Percentiles rank a stretch among this genome's conserved stretches.
These are phyloP conservation scores for Aurinia saxatilis DNA, from an alignment of 345 rosid genomes.

Conservation along the genomic window DNA sequence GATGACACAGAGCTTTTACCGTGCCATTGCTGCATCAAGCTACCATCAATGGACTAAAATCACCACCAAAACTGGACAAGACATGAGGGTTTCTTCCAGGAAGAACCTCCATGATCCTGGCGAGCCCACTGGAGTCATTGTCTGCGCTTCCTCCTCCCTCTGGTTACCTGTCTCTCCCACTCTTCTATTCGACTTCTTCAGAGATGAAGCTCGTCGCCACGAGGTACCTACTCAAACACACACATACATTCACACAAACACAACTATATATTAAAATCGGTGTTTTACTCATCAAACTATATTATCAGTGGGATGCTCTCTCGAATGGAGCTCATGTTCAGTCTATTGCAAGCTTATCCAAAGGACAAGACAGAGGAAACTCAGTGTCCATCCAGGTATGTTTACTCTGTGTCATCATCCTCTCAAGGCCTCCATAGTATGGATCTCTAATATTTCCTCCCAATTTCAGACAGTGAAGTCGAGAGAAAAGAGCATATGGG, in stretches of 20 bases:
- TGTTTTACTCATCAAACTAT: not conserved
- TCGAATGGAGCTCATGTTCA: constrained; percentile 60
- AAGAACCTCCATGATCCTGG: constrained; percentile 91
- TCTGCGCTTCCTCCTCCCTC: constrained; percentile 82
- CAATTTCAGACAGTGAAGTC: constrained; percentile 62
- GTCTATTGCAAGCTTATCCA: constrained; percentile 68
- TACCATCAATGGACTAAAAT: constrained; percentile 83
- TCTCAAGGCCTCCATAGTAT: not conserved
- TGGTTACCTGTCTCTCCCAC: constrained; percentile 78
- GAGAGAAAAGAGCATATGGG: constrained; percentile 64
- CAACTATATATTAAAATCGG: not conserved
- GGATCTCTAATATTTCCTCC: not conserved
- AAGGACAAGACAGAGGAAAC: constrained; percentile 95
- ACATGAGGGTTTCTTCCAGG: constrained; percentile 80
- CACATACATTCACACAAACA: not conserved
- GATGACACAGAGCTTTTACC: constrained; percentile 81
- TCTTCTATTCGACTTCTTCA: constrained; percentile 69
- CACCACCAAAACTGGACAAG: constrained; percentile 83
- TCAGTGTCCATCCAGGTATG: constrained; percentile 73
- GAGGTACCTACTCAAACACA: constrained; percentile 46
- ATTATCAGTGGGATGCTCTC: constrained; percentile 84
- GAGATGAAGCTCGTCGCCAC: constrained; percentile 72
- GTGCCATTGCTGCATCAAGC: constrained; percentile 92
- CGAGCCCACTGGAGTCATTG: constrained; percentile 82
- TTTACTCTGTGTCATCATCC: not conserved